Conservation (phyloP, 2,329 filamentous ascomycete genomes). For the Emericellopsis cladophorae region DNA sequence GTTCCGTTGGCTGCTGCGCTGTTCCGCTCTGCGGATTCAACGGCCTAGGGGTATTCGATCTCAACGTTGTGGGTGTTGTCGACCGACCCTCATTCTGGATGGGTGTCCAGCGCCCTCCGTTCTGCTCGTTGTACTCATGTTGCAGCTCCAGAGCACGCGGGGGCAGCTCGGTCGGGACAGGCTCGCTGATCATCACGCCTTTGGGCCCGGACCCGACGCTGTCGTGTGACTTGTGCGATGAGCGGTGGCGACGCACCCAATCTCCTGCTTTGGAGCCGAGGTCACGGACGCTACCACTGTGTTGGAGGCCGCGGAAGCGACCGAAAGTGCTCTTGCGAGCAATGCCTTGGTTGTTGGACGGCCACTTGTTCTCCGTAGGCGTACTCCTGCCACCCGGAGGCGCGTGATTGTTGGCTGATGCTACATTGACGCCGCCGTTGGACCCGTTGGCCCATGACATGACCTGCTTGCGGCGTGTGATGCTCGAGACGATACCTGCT, state of each 20-base stretch:
- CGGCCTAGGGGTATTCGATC: background rate
- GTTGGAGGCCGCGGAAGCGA: background rate
- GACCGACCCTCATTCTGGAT: background rate
- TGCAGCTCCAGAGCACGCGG: background rate
- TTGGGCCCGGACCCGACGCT: background rate
- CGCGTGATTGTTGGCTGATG: background rate
- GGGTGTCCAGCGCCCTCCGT: background rate
- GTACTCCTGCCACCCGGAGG: background rate
- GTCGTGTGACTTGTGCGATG: background rate
- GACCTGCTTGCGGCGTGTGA: background rate
- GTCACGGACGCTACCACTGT: conserved; percentile 8
- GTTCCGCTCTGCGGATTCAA: background rate
- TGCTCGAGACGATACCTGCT: conserved; percentile 5
- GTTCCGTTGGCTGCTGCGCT: background rate
- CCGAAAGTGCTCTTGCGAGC: background rate
- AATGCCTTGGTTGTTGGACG: background rate
- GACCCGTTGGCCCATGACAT: background rate
- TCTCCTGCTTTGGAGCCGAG: conserved; percentile 11
- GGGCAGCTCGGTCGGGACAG: conserved; percentile 1
- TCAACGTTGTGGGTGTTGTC: background rate
- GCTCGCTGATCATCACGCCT: conserved; percentile 1
- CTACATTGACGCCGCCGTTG: background rate
- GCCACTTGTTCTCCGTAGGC: background rate
- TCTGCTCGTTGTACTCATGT: background rate
- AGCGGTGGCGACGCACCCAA: conserved; percentile 12